These are phyloP conservation scores for Peniophora sp. DNA, from an alignment of 1,284 basidiomycete genomes.

Conservation along the genomic window DNA sequence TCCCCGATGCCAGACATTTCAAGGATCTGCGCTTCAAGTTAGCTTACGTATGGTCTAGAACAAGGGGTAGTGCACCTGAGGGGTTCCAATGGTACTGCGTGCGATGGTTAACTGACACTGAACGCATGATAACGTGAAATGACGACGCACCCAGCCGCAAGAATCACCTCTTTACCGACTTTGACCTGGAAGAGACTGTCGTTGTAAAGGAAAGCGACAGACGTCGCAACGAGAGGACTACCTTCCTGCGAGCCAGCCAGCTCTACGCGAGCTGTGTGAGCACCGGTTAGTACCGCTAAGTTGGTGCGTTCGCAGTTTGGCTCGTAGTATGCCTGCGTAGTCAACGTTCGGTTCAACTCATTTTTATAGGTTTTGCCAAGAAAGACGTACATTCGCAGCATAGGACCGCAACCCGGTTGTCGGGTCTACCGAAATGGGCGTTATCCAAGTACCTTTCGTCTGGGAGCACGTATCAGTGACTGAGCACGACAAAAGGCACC, in stretches of 20 bases:
- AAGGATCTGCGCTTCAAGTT: constrained; percentile 30
- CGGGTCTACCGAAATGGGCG: constrained; percentile 1
- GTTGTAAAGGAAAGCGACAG: constrained; percentile 19
- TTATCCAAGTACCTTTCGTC: constrained; percentile 4
- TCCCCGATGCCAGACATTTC: constrained; percentile 45
- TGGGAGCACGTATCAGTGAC: no score
- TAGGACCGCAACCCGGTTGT: not conserved
- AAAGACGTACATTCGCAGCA: not conserved
- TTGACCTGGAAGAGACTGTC: constrained; percentile 14
- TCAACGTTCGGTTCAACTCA: not conserved
- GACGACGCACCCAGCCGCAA: constrained; percentile 29
- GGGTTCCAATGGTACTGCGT: not conserved
- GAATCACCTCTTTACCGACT: constrained; percentile 27
- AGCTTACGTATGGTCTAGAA: constrained; percentile 31
- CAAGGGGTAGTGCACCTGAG: no score
- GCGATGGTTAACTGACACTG: not conserved
- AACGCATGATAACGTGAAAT: not conserved
- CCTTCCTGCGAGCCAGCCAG: not conserved
- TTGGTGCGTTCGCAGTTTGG: constrained; percentile 14
- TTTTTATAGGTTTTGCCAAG: not conserved
- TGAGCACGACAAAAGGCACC: no score
- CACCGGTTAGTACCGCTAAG: constrained; percentile 13
- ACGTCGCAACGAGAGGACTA: constrained; percentile 9
- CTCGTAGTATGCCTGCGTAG: constrained; percentile 14
- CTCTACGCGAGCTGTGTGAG: constrained; percentile 13